phyloP scores from a whole-genome alignment of 495 filamentous ascomycete species.

The Emericellopsis terricola region DNA sequence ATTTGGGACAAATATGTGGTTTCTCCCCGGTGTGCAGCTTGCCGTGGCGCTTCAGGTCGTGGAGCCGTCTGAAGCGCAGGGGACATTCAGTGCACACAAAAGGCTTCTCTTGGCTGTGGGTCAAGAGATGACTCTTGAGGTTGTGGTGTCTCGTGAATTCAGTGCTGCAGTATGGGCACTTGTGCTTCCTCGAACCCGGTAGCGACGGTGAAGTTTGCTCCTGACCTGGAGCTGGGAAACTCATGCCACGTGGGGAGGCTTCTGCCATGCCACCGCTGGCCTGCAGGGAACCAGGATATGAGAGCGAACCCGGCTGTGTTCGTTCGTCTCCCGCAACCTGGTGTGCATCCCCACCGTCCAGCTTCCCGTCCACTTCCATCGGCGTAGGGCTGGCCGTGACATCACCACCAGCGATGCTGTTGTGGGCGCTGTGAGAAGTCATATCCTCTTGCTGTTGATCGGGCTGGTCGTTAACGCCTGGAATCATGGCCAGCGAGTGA shows the following conservation, averaged over 20 bases:
- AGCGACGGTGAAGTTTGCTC: slow-evolving; percentile 40
- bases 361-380: slow-evolving; percentile 23
- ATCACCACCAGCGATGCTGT: slow-evolving; percentile 14
- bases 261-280: slow-evolving; percentile 17
- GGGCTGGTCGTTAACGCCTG: slow-evolving; percentile 13
- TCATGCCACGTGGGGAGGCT: slow-evolving; percentile 44
- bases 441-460: slow-evolving; percentile 12
- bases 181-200: slow-evolving; percentile 60
- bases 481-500: slow-evolving; percentile 6
- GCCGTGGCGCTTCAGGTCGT: slow-evolving; percentile 89
- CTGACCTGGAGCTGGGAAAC: slow-evolving; percentile 51
- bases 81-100: slow-evolving; percentile 82
- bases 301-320: slow-evolving; percentile 19
- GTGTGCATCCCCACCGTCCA: slow-evolving; percentile 14
- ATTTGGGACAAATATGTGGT: slow-evolving; percentile 85
- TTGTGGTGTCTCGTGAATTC: slow-evolving; percentile 98
- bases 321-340: slow-evolving; percentile 30
- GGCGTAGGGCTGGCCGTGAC: slow-evolving; percentile 22
- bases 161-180: slow-evolving; percentile 87
- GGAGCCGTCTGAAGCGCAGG: slow-evolving; percentile 75
- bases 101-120: slow-evolving; percentile 96
- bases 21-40: slow-evolving; percentile 96
- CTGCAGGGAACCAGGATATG: slow-evolving; percentile 24
- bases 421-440: slow-evolving; percentile 20
- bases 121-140: slow-evolving; percentile 95